Evolutionary conservation across 2,329 filamentous ascomycete genomes (phyloP), one percentile per base, ranked within the genome.

Genomic region (Alternaria solani): DNA sequence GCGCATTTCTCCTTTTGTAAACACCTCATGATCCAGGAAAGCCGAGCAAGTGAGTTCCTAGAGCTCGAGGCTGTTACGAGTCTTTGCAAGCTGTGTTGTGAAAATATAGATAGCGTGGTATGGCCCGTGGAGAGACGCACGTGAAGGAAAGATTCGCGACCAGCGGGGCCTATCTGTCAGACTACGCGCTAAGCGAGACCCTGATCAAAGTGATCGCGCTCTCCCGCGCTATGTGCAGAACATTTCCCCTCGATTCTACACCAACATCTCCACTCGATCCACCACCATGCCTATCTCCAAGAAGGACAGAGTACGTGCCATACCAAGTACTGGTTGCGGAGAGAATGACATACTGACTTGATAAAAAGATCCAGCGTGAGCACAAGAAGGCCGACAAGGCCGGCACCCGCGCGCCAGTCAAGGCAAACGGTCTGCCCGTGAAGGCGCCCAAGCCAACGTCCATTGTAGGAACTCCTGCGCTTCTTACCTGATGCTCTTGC

Each of bases 351-450:
- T 20, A 36, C 41, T 58, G 28, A 58, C 41, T n/a, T 1, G n/a
- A 1, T 41, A 1, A n/a, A n/a, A 70, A 86, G 81, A 79, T 84
- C 67, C 78, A 81, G 67, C 83, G 83, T 72, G 85, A 87, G 75
- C 85, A 87, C 77, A 84, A 69, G 71, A 84, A 82, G 64, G 85
- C 82, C 42, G 85, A 87, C 4, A 81, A 81, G 28, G 84, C 83
- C 30, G 85, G 85, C 61, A 87, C 85, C 55, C 81, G 84, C 51
- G 79, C 81, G 34, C 79, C 83, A 0, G 83, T 86, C 61, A 85
- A 86, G 75, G 73, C 84, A 18, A 86, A 87, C 65, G 85, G 85
- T 28, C 80, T 85, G 2, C 85, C 85, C 1, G 83, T 85, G 63
- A 87, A 87, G 79, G 59, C 83, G 0, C 79, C 82, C 0, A 86